Percentiles rank a stretch among this genome's conserved stretches.
Evolutionary conservation across 352 stramenopile genomes (phyloP).

Genomic region (Pythium vanterpoolii): DNA sequence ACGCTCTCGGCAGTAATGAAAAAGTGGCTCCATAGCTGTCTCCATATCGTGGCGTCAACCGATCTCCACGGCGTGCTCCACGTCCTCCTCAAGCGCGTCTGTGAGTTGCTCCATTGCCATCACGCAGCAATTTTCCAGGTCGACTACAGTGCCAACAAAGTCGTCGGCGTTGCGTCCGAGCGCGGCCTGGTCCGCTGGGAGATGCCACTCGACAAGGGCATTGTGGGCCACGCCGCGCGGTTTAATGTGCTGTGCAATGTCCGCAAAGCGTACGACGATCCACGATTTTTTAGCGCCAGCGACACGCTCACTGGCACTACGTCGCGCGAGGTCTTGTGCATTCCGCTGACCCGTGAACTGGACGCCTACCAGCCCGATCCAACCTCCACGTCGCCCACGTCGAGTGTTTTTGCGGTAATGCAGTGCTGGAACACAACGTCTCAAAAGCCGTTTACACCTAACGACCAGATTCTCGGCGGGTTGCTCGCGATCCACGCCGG

Average conservation of each 20-base stretch:
- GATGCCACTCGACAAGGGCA: constrained; percentile 68
- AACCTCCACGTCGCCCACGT: constrained; percentile 4
- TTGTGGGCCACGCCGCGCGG: constrained; percentile 46
- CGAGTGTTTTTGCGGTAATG: constrained; percentile 55
- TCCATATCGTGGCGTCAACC: constrained; percentile 54
- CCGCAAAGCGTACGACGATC: constrained; percentile 61
- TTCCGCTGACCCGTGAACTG: constrained; percentile 62
- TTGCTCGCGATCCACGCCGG: constrained; percentile 61
- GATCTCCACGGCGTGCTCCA: constrained; percentile 20
- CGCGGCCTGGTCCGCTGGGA: constrained; percentile 47
- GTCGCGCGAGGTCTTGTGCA: constrained; percentile 59
- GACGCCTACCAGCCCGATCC: constrained; percentile 25
- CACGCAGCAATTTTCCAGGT: constrained; percentile 66
- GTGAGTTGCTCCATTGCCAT: constrained; percentile 67
- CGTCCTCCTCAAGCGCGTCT: constrained; percentile 37
- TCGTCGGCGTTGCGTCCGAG: constrained; percentile 39
- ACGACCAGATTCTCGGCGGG: constrained; percentile 66
- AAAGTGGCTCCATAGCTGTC: constrained; percentile 70
- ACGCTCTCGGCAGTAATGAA: constrained; percentile 59
- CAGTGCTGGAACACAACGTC: constrained; percentile 71
- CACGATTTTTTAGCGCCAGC: constrained; percentile 72
- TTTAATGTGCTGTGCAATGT: constrained; percentile 65
- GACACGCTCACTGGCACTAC: constrained; percentile 60
- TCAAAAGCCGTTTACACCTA: constrained; percentile 67
- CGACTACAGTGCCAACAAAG: constrained; percentile 35